Percentiles rank a stretch among this genome's conserved stretches.
Evolutionary conservation across 345 rosid species (phyloP).

Genomic region (Syzygium aromaticum): DNA sequence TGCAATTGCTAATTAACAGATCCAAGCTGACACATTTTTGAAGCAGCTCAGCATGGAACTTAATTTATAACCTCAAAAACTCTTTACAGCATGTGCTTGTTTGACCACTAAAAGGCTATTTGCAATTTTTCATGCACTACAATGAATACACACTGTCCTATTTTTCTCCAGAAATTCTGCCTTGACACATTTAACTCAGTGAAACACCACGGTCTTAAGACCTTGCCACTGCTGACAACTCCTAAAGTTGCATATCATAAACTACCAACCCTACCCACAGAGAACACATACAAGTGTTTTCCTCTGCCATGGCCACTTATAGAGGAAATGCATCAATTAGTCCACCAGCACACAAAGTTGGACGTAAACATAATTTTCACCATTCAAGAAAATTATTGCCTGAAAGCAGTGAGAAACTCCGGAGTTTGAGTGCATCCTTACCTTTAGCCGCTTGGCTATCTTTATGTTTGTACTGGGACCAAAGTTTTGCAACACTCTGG

Average conservation of each 20-base stretch:
- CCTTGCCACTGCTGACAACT: neutral
- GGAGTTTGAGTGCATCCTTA: conserved; percentile 7
- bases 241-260: neutral
- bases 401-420: neutral
- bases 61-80: neutral
- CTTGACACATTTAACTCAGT: neutral
- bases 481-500: conserved; percentile 88
- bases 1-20: neutral
- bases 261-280: neutral
- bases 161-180: neutral
- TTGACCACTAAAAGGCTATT: neutral
- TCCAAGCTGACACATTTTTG: neutral
- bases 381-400: neutral
- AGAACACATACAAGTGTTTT: neutral
- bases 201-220: neutral
- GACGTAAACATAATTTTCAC: neutral
- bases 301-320: neutral
- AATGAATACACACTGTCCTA: neutral
- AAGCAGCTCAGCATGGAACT: neutral
- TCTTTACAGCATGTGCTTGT: neutral
- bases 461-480: conserved; percentile 70
- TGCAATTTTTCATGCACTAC: neutral
- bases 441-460: conserved; percentile 47
- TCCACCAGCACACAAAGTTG: neutral
- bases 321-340: neutral